A percentile compares a stretch with the other conserved stretches of the same genome.
These are phyloP conservation scores for Fagopyrum homotropicum DNA, from an alignment of 148 eudicot genomes.

Conservation along the genomic window DNA sequence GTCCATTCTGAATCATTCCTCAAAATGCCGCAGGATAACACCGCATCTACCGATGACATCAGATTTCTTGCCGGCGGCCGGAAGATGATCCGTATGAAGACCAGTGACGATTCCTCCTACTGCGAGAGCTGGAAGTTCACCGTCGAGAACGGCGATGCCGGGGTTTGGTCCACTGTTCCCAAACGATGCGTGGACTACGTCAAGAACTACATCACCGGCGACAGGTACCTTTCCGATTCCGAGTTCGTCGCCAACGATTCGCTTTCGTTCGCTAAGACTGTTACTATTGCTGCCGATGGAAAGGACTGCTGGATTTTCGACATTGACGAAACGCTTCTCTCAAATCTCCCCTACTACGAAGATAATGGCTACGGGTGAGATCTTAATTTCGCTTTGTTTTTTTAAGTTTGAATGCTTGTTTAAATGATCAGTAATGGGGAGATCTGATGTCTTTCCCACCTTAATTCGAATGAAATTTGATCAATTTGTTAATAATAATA, in stretches of 20 bases:
- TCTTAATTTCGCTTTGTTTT: neutral
- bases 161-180: constrained; percentile 40
- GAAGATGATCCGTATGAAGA: neutral
- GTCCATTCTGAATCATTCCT: neutral
- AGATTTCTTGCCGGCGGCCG: neutral
- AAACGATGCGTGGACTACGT: constrained; percentile 38
- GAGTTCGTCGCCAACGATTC: constrained; percentile 35
- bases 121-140: constrained; percentile 79
- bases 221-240: constrained; percentile 43
- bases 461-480: neutral
- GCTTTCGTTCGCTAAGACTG: constrained; percentile 38
- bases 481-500: neutral
- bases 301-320: constrained; percentile 80
- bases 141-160: constrained; percentile 65
- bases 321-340: constrained; percentile 73
- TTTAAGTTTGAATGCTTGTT: neutral
- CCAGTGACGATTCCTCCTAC: constrained; percentile 21
- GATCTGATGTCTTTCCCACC: neutral
- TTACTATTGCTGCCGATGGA: constrained; percentile 35
- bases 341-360: constrained; percentile 53
- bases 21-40: constrained; percentile 1
- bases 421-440: neutral
- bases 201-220: constrained; percentile 42
- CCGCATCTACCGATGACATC: constrained; percentile 6
- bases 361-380: constrained; percentile 57